Conservation (phyloP, 1,284 basidiomycete genomes). For the Melampsora medusae region DNA sequence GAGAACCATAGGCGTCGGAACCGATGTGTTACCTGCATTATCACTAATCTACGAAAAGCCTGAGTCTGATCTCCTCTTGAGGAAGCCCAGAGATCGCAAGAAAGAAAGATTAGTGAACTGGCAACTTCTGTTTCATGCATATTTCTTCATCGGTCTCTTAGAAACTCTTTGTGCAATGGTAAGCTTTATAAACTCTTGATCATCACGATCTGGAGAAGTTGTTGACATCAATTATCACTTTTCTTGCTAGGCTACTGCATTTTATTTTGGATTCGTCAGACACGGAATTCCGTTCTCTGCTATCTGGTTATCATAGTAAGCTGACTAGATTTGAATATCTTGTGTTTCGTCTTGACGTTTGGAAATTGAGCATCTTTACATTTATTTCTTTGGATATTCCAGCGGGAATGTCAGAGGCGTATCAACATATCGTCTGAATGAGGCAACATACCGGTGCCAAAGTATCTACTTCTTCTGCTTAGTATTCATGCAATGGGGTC, state of each 20-base stretch:
- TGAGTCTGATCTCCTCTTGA: conserved; percentile 61
- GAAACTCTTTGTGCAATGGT: conserved; percentile 59
- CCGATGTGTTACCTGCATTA: conserved; percentile 62
- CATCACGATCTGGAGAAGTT: too few species aligned
- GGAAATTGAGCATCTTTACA: too few species aligned
- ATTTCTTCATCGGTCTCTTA: conserved; percentile 64
- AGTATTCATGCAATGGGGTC: conserved; percentile 68
- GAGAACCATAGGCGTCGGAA: conserved; percentile 48
- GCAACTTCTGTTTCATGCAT: conserved; percentile 66
- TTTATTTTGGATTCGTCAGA: conserved; percentile 61
- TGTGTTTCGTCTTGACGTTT: too few species aligned
- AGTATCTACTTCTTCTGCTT: conserved; percentile 62
- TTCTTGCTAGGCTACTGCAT: conserved; percentile 53
- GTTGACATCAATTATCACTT: too few species aligned
- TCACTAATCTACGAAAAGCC: conserved; percentile 64
- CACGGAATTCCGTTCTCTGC: conserved; percentile 63
- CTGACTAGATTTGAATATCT: too few species aligned
- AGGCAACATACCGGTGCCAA: conserved; percentile 59
- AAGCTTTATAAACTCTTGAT: too few species aligned
- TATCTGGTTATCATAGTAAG: conserved; percentile 59
- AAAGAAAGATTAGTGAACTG: conserved; percentile 59
- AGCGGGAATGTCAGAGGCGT: conserved; percentile 57
- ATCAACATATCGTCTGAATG: conserved; percentile 53
- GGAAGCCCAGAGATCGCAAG: conserved; percentile 66
- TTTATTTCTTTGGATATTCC: too few species aligned